Conservation (phyloP, 495 filamentous ascomycete species). For the Lichenothelia convexa region DNA sequence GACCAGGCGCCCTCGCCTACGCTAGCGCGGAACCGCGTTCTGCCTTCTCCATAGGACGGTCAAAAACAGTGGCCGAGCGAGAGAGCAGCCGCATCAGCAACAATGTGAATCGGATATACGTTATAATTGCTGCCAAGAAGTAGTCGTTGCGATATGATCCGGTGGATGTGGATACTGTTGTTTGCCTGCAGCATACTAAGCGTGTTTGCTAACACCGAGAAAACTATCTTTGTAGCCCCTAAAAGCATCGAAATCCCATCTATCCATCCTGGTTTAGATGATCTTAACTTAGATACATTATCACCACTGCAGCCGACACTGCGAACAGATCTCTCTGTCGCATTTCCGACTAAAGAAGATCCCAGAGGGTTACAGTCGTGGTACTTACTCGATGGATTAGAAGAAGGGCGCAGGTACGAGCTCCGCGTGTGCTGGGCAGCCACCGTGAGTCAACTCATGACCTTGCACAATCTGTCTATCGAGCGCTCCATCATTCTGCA, state of each 20-base stretch:
- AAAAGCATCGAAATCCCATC: conserved; percentile 30
- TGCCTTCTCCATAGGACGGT: too few species aligned
- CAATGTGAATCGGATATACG: too few species aligned
- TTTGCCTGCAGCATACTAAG: too few species aligned
- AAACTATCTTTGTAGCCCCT: conserved; percentile 73
- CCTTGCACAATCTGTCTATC: background rate
- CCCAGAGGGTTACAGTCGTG: conserved; percentile 53
- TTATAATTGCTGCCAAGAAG: too few species aligned
- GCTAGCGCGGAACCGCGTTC: too few species aligned
- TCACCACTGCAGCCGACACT: conserved; percentile 36
- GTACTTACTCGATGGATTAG: conserved; percentile 65
- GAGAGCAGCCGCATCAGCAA: too few species aligned
- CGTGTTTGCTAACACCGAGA: conserved; percentile 61
- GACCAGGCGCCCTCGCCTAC: too few species aligned
- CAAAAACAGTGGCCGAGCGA: too few species aligned
- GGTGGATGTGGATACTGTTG: too few species aligned
- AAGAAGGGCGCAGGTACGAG: conserved; percentile 64
- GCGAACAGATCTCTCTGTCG: conserved; percentile 40
- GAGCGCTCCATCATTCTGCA: conserved; percentile 1
- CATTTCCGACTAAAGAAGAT: conserved; percentile 38
- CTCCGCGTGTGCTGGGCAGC: conserved; percentile 88
- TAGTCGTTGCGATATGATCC: too few species aligned
- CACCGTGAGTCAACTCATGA: conserved; percentile 39
- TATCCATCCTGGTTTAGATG: conserved; percentile 36
- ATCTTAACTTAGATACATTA: conserved; percentile 46